A percentile compares a stretch with the other conserved stretches of the same genome.
Evolutionary conservation across 805 yeast genomes (phyloP).

Genomic region (Nakazawaea holstii): DNA sequence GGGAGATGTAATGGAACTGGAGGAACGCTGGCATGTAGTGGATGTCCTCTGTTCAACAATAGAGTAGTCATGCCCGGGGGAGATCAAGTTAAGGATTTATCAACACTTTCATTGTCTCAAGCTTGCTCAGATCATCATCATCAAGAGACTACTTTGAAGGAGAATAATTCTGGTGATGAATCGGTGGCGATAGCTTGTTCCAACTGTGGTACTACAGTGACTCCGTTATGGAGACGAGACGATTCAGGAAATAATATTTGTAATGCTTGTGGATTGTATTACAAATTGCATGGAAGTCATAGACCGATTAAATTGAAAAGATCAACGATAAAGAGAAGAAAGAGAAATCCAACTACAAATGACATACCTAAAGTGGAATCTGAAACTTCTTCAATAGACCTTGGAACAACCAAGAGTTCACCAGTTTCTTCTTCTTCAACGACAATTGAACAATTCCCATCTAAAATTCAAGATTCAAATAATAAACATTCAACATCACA

Average conservation of each 20-base stretch:
- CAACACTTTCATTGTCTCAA: too few relatives aligned
- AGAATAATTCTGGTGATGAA: conserved; percentile 22
- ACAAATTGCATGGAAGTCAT: conserved; percentile 67
- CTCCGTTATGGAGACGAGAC: conserved; percentile 85
- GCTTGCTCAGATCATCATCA: background rate
- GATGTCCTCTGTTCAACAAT: conserved; percentile 81
- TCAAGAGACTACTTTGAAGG: background rate
- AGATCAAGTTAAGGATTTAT: background rate
- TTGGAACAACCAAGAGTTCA: too few relatives aligned
- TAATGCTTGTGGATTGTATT: conserved; percentile 83
- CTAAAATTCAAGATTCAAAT: too few relatives aligned
- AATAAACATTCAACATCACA: background rate
- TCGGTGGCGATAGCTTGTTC: conserved; percentile 69
- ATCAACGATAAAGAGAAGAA: conserved; percentile 68
- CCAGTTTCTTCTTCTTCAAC: background rate
- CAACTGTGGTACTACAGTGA: conserved; percentile 79
- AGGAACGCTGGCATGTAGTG: conserved; percentile 71
- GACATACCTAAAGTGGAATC: too few relatives aligned
- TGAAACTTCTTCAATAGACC: too few relatives aligned
- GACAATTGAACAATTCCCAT: too few relatives aligned
- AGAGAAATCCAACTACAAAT: conserved; percentile 28
- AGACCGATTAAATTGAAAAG: conserved; percentile 75
- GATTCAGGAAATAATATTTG: conserved; percentile 79
- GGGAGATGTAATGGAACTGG: conserved; percentile 88
- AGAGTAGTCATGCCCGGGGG: conserved; percentile 34